Evolutionary conservation across 2,329 filamentous ascomycete species (phyloP), one percentile per base, ranked within the genome.

Genomic region (Ambrosiella cleistominuta): DNA sequence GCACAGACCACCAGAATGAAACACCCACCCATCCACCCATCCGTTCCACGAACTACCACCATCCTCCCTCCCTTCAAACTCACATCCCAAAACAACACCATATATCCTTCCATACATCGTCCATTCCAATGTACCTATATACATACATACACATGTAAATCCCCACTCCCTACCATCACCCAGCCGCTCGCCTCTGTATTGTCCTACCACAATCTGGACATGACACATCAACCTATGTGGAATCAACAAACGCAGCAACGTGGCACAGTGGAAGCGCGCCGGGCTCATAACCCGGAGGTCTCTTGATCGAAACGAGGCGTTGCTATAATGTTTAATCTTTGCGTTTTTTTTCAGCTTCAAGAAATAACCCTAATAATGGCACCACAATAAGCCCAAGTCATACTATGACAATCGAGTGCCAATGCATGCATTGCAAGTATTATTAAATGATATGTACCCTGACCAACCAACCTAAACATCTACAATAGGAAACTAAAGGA

Each of bases 271-370:
- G 58, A 60, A 60, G 58, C 58, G 58, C 58, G 58, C 58, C 55
- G 58, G 58, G 55, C 58, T 60, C 54, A 61, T 59, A 59, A 61
- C 60, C 57, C 57, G 57, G 54, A 61, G 58, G 54, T 59, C 57
- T 49, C 57, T 61, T 44, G 57, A 61, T 61, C 49, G 57, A 61
- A 59, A 57, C 60, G 60, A 61, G 55, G 57, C 54, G 57, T 61
- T 57, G 57, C 54, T 57, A 59, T 54, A 15, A 27, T 27, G 27
- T 27, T 27, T 27, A 44, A 15, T 49, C 40, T 56, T 56, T 54
- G 13, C n/a, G 17, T 40, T 39, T 9, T 13, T 53, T 54, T 53
- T 39, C 13, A 17, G 5, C 40, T 40, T 49, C 45, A 52, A 13
- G 6, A 27, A 52, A 52, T 8, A 49, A 37, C 27, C 56, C 27